phyloP scores from a whole-genome alignment of 345 rosid genomes.

The Reutealis trisperma region DNA sequence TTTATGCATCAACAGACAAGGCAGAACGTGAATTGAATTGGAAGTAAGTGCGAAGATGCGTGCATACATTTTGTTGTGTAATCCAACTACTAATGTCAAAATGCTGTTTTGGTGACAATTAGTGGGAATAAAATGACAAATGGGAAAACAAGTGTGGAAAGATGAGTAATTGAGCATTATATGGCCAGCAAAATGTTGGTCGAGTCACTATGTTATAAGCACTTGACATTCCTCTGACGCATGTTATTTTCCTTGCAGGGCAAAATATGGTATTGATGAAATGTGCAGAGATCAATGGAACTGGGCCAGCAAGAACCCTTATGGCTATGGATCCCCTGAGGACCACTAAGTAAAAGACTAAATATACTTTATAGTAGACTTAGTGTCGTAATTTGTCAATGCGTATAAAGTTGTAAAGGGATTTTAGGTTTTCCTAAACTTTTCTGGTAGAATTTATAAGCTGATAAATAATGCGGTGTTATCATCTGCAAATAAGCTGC shows the following conservation, averaged over 20 bases:
- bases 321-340: slow-evolving; percentile 69
- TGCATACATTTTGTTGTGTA: neutral
- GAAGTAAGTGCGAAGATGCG: slow-evolving; percentile 61
- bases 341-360: slow-evolving; percentile 18
- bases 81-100: neutral
- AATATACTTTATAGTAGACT: neutral
- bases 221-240: neutral
- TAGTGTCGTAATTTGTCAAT: neutral
- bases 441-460: slow-evolving; percentile 2
- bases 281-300: slow-evolving; percentile 97
- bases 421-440: neutral
- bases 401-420: slow-evolving; percentile 1
- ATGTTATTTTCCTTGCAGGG: slow-evolving; percentile 47
- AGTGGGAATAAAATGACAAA: neutral
- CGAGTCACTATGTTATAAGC: neutral
- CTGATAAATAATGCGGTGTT: slow-evolving; percentile 8
- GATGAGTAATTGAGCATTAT: neutral
- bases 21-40: slow-evolving; percentile 80
- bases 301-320: slow-evolving; percentile 94
- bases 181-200: neutral
- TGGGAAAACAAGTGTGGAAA: neutral
- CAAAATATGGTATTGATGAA: slow-evolving; percentile 75
- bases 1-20: slow-evolving; percentile 81
- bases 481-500: neutral
- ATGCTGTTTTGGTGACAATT: too few species aligned